These are phyloP conservation scores for Rhodotorula taiwanensis DNA, from an alignment of 768 basidiomycete species.

Conservation along the genomic window DNA sequence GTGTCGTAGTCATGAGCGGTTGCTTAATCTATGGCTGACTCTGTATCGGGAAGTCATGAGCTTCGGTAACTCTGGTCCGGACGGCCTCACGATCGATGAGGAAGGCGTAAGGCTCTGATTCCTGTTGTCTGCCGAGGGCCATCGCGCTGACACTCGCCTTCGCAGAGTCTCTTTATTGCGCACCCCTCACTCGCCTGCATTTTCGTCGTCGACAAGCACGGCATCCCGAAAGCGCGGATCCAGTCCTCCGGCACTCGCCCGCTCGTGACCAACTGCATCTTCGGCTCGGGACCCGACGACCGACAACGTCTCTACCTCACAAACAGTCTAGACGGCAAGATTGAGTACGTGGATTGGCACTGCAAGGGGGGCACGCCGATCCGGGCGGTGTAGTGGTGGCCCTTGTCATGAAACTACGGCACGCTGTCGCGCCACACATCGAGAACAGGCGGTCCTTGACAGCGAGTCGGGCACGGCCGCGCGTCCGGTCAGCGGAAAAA, in stretches of 20 bases:
- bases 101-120: slow-evolving; percentile 1
- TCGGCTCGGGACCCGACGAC: slow-evolving; percentile 5
- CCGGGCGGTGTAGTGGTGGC: too few relatives aligned
- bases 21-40: not conserved
- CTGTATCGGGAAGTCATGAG: not conserved
- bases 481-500: too few relatives aligned
- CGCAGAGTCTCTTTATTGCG: not conserved
- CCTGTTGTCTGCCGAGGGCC: too few relatives aligned
- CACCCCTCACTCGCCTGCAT: slow-evolving; percentile 9
- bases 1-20: too few relatives aligned
- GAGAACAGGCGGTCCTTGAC: too few relatives aligned
- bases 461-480: too few relatives aligned
- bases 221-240: slow-evolving; percentile 6
- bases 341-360: slow-evolving; percentile 9
- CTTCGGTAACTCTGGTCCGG: slow-evolving; percentile 1
- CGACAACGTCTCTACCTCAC: slow-evolving; percentile 2
- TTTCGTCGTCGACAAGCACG: slow-evolving; percentile 11
- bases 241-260: not conserved
- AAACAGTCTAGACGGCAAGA: not conserved
- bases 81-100: slow-evolving; percentile 7
- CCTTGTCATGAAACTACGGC: too few relatives aligned
- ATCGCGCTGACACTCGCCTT: not conserved
- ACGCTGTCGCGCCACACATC: too few relatives aligned
- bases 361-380: not conserved
- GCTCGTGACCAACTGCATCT: slow-evolving; percentile 6